Conservation (phyloP, 805 yeast genomes). For the Kuraishia molischiana region DNA sequence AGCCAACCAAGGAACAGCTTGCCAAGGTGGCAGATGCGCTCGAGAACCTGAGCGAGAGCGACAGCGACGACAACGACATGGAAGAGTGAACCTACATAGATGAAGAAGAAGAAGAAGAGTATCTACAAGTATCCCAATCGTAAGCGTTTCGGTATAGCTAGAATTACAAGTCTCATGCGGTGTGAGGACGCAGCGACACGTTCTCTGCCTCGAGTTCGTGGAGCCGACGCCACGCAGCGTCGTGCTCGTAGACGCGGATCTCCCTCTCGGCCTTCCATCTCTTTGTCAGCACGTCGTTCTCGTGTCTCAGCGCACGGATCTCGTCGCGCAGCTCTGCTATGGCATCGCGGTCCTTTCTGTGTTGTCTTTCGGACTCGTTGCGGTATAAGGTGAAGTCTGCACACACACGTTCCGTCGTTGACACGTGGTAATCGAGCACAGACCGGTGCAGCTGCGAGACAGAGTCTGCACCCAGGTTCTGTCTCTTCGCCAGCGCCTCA, state of each 20-base stretch:
- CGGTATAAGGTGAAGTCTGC: neutral
- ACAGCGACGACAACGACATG: neutral
- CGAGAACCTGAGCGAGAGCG: neutral
- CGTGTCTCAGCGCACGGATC: neutral
- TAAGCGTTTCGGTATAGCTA: neutral
- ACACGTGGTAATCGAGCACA: conserved; percentile 35
- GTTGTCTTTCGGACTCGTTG: neutral
- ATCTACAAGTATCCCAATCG: neutral
- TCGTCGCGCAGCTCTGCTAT: neutral
- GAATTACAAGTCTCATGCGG: neutral
- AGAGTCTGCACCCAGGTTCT: conserved; percentile 10
- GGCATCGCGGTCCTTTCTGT: conserved; percentile 1
- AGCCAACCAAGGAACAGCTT: neutral
- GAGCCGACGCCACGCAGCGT: conserved; percentile 42
- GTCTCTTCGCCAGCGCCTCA: conserved; percentile 25
- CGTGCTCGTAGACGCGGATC: conserved; percentile 50
- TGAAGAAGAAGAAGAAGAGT: no score
- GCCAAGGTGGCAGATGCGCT: neutral
- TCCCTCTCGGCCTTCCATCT: conserved; percentile 69
- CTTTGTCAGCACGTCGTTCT: conserved; percentile 26
- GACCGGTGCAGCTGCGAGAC: conserved; percentile 22
- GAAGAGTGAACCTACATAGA: no score
- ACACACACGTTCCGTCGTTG: conserved; percentile 45
- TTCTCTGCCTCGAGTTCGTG: conserved; percentile 49
- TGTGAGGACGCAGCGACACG: conserved; percentile 16